Conservation (phyloP, 371 early-diverging fungal genomes). For the Capillidium heterosporum region DNA sequence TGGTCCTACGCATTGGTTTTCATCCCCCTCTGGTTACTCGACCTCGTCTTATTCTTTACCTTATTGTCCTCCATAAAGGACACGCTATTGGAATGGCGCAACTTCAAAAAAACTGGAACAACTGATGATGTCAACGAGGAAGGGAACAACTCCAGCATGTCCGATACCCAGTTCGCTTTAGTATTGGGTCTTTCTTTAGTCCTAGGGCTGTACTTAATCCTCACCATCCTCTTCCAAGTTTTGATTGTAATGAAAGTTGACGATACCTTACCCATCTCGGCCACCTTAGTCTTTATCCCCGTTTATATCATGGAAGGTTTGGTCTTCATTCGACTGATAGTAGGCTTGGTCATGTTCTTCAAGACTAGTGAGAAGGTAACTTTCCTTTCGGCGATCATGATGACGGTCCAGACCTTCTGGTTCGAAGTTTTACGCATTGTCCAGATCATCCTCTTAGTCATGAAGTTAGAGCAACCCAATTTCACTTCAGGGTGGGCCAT, state of each 20-base stretch:
- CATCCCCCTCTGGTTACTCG: slow-evolving; percentile 61
- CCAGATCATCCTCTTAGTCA: slow-evolving; percentile 33
- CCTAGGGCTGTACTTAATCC: slow-evolving; percentile 11
- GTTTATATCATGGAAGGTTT: slow-evolving; percentile 42
- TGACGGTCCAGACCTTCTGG: slow-evolving; percentile 27
- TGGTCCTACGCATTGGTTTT: slow-evolving; percentile 63
- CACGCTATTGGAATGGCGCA: slow-evolving; percentile 3
- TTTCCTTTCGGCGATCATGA: slow-evolving; percentile 5
- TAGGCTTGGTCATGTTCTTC: slow-evolving; percentile 8
- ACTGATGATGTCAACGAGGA: slow-evolving; percentile 16
- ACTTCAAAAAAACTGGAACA: background rate
- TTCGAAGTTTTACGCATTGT: slow-evolving; percentile 29
- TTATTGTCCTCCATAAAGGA: slow-evolving; percentile 7
- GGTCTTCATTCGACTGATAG: slow-evolving; percentile 16
- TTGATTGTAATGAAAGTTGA: slow-evolving; percentile 30
- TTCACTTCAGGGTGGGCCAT: slow-evolving; percentile 32
- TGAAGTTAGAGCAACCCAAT: slow-evolving; percentile 31
- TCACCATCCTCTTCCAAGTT: slow-evolving; percentile 25
- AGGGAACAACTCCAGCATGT: slow-evolving; percentile 8
- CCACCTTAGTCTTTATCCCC: slow-evolving; percentile 43
- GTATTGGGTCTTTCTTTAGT: slow-evolving; percentile 5
- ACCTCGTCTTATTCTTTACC: slow-evolving; percentile 18
- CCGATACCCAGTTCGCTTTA: background rate
- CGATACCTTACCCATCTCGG: slow-evolving; percentile 24
- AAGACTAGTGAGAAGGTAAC: background rate